Evolutionary conservation across 257 asterid species (phyloP), one percentile per base, ranked within the genome.

Genomic region (Thymus mandschuricus): DNA sequence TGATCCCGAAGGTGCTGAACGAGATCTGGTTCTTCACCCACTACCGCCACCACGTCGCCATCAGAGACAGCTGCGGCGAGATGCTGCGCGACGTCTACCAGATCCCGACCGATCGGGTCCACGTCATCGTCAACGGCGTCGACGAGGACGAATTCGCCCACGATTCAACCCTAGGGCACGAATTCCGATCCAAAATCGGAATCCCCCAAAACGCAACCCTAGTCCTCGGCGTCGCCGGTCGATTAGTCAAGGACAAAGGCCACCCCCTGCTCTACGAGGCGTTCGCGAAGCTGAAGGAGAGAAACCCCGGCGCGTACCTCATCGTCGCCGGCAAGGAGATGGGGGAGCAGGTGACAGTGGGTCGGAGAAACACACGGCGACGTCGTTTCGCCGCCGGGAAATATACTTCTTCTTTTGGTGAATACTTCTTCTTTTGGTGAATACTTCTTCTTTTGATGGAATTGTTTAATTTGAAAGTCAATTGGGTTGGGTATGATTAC

Each of bases 61-160:
- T 89, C 29, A 89, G 97, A 56, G 97, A 91, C 61, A 93, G 95
- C 65, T 91, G 98, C 21, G 98, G 97, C 1, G 97, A 91, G 74
- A 89, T 91, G 90, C 83, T 93, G 9, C 78, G 98, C 15, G 96
- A 91, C 64, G 89, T 93, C 3, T 93, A 93, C 79, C 97, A 91
- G 75, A 89, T 93, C 52, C 97, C 97, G 2, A 63, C 67, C 13
- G 70, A 56, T 59, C 73, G 92, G 68, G 98, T 91, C 33, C 97
- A 94, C 50, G 98, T 94, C 8, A 94, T 94, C 5, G 82, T 89
- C 60, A 94, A 91, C 40, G 98, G 97, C 6, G 98, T 94, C 3
- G 68, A 84, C 27, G 87, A 86, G n/a, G 80, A 82, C n/a, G 97
- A 87, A 9, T 94, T 87, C 63, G n/a, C 54, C 45, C 78, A 81